These are phyloP conservation scores for Daldinia sp. DNA, from an alignment of 2,329 filamentous ascomycete species.

Conservation along the genomic window DNA sequence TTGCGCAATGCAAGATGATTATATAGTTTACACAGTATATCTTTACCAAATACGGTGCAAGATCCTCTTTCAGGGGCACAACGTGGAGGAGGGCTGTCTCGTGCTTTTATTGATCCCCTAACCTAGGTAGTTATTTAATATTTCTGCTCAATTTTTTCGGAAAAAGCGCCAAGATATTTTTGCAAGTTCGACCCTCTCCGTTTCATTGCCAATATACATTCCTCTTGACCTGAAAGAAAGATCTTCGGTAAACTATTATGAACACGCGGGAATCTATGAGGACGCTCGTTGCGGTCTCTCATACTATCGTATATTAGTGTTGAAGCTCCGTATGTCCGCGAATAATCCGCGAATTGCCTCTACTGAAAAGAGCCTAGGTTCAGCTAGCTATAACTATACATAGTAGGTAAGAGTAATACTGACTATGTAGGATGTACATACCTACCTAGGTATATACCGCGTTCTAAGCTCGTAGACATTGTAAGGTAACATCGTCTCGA, in stretches of 20 bases:
- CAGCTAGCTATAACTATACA: background rate
- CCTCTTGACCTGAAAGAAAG: too few species aligned
- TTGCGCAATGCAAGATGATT: background rate
- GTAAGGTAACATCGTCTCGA: slow-evolving; percentile 25
- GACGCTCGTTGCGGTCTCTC: too few species aligned
- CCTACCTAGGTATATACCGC: background rate
- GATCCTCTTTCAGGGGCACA: slow-evolving; percentile 11
- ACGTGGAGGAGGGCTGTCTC: background rate
- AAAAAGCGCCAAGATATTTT: background rate
- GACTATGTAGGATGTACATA: background rate
- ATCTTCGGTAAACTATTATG: background rate
- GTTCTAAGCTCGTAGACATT: background rate
- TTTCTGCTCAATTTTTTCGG: slow-evolving; percentile 3
- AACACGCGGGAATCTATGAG: background rate
- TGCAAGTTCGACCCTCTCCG: background rate
- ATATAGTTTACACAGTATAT: slow-evolving; percentile 6
- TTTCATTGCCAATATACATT: background rate
- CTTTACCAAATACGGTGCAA: background rate
- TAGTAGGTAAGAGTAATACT: too few species aligned
- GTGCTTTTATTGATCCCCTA: slow-evolving; percentile 9
- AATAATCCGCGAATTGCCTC: background rate
- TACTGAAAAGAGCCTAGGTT: background rate
- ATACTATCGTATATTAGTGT: background rate
- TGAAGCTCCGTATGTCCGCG: background rate
- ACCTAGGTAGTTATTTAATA: too few species aligned